phyloP scores from a whole-genome alignment of 1,284 basidiomycete genomes.

The Trametes sp. region DNA sequence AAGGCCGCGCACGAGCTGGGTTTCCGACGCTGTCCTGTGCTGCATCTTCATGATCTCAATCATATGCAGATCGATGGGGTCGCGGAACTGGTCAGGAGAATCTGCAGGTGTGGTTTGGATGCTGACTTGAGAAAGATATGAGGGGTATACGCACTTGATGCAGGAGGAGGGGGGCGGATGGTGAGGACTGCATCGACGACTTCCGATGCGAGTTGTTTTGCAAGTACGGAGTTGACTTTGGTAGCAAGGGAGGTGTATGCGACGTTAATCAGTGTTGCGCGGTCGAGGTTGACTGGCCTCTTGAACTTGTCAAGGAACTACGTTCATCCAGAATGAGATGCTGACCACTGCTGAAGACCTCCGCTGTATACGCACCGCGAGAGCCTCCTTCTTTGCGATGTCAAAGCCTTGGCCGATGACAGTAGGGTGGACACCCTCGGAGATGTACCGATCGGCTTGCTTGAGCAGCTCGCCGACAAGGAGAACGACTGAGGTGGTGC shows the following conservation, averaged over 20 bases:
- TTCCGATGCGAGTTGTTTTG: slow-evolving; percentile 90
- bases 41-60: slow-evolving; percentile 99
- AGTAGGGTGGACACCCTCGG: slow-evolving; percentile 98
- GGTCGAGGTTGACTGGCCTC: slow-evolving; percentile 78
- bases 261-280: slow-evolving; percentile 91
- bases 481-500: slow-evolving; percentile 97
- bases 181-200: slow-evolving; percentile 96
- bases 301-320: slow-evolving; percentile 96
- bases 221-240: slow-evolving; percentile 87
- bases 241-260: slow-evolving; percentile 96
- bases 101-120: slow-evolving; percentile 46
- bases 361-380: slow-evolving; percentile 65
- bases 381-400: slow-evolving; percentile 94
- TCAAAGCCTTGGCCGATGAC: slow-evolving; percentile 97
- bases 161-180: slow-evolving; percentile 78
- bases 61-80: slow-evolving; percentile 99
- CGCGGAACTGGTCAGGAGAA: slow-evolving; percentile 70
- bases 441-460: slow-evolving; percentile 97
- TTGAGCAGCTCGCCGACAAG: slow-evolving; percentile 97
- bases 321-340: slow-evolving; percentile 9
- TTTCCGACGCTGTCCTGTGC: slow-evolving; percentile 97
- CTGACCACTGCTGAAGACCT: neutral
- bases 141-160: slow-evolving; percentile 53
- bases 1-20: slow-evolving; percentile 94
- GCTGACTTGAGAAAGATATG: too few species aligned